A percentile compares a stretch with the other conserved stretches of the same genome.
Evolutionary conservation across 2,329 filamentous ascomycete genomes (phyloP).

Genomic region (Penicillium sp.): DNA sequence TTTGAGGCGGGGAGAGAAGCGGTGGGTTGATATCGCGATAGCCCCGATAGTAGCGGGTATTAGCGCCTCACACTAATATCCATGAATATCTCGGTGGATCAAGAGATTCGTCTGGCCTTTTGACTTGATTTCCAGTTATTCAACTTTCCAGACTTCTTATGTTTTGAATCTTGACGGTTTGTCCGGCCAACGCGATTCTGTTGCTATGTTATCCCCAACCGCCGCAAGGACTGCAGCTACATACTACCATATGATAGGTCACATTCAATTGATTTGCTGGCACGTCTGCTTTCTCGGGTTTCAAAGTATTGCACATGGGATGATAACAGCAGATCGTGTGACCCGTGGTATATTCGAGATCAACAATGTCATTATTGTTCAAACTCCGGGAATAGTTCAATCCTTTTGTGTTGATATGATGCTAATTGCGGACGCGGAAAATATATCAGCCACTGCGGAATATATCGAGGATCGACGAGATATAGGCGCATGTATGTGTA

Average conservation of each 20-base stretch:
- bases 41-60: slow-evolving; percentile 21
- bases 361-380: slow-evolving; percentile 5
- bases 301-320: background rate
- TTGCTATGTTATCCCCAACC: slow-evolving; percentile 14
- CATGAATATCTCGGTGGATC: background rate
- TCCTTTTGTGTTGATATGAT: background rate
- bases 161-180: slow-evolving; percentile 18
- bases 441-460: slow-evolving; percentile 5
- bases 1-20: slow-evolving; percentile 23
- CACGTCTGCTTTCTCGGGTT: background rate
- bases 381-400: background rate
- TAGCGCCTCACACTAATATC: slow-evolving; percentile 16
- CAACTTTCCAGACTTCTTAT: background rate
- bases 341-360: background rate
- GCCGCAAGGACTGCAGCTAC: slow-evolving; percentile 10
- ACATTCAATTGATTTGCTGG: slow-evolving; percentile 7
- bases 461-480: background rate
- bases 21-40: slow-evolving; percentile 23
- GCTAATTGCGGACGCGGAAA: slow-evolving; percentile 4
- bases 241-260: slow-evolving; percentile 7
- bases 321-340: background rate
- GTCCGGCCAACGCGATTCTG: slow-evolving; percentile 12
- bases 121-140: background rate
- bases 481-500: background rate
- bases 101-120: background rate